These are phyloP conservation scores for Aspergillus nomiae DNA, from an alignment of 2,329 filamentous ascomycete species.

Conservation along the genomic window DNA sequence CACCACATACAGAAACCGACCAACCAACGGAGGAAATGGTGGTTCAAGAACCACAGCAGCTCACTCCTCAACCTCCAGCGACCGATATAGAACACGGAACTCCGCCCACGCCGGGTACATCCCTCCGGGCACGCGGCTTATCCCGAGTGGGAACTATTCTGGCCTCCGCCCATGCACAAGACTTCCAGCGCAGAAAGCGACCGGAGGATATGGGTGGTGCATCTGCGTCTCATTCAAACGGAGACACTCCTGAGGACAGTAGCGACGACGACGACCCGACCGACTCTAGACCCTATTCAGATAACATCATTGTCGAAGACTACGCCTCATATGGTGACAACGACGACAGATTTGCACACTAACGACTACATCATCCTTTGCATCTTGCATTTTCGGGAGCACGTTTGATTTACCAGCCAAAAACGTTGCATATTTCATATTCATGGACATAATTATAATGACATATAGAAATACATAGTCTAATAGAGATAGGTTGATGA, in stretches of 20 bases:
- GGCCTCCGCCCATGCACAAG: slow-evolving; percentile 81
- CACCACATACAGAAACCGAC: slow-evolving; percentile 18
- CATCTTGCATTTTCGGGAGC: background rate
- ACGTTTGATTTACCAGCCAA: too few relatives aligned
- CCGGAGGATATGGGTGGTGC: slow-evolving; percentile 46
- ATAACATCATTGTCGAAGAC: slow-evolving; percentile 21
- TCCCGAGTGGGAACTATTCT: slow-evolving; percentile 68
- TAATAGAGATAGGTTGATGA: background rate
- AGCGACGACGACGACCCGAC: slow-evolving; percentile 39
- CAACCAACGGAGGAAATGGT: slow-evolving; percentile 24
- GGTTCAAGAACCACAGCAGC: slow-evolving; percentile 28
- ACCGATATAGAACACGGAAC: slow-evolving; percentile 33
- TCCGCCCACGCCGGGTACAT: slow-evolving; percentile 28
- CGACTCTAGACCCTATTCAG: slow-evolving; percentile 13
- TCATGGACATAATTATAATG: slow-evolving; percentile 1
- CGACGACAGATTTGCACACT: background rate
- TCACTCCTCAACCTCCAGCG: slow-evolving; percentile 20
- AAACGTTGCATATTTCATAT: background rate
- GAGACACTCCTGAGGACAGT: slow-evolving; percentile 37
- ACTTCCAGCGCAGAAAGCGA: slow-evolving; percentile 80
- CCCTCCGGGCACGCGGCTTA: slow-evolving; percentile 38
- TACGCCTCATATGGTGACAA: slow-evolving; percentile 11
- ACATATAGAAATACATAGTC: slow-evolving; percentile 6
- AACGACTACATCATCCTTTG: background rate
- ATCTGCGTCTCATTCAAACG: slow-evolving; percentile 35